phyloP scores from a whole-genome alignment of 768 basidiomycete species.

The Suillus decipiens region DNA sequence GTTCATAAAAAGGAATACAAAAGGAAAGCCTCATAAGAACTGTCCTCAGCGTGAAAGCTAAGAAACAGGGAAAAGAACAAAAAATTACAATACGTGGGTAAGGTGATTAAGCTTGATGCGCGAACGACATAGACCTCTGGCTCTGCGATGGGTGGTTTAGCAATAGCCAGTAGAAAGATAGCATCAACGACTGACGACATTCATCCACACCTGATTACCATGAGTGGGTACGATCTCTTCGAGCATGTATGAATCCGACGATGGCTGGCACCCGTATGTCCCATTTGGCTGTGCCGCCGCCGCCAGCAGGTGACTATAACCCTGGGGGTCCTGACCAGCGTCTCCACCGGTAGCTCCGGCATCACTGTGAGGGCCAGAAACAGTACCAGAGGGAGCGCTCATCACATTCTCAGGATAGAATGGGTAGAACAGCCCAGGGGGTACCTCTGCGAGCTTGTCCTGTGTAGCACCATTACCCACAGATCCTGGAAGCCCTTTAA shows the following conservation, averaged over 20 bases:
- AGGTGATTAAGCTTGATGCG: conserved; percentile 15
- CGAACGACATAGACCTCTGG: conserved; percentile 1
- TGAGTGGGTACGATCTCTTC: conserved; percentile 59
- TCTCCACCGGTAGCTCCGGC: conserved; percentile 20
- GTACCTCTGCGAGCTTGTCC: conserved; percentile 61
- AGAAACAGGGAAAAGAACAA: not conserved
- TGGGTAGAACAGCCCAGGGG: conserved; percentile 72
- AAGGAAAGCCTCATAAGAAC: conserved; percentile 21
- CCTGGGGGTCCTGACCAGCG: conserved; percentile 29
- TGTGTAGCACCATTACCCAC: conserved; percentile 26
- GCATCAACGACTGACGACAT: conserved; percentile 40
- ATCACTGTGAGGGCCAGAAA: conserved; percentile 20
- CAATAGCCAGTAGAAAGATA: too few relatives aligned
- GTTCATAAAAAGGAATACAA: conserved; percentile 36
- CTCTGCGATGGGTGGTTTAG: not conserved
- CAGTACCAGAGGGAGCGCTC: conserved; percentile 21
- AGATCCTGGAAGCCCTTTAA: conserved; percentile 28
- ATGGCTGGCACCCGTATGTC: conserved; percentile 54
- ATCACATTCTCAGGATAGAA: conserved; percentile 64
- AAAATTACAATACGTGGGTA: not conserved
- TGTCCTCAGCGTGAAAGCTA: conserved; percentile 15
- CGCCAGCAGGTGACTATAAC: conserved; percentile 57
- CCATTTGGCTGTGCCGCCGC: conserved; percentile 59
- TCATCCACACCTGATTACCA: conserved; percentile 43
- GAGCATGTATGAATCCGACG: conserved; percentile 65